phyloP scores from a whole-genome alignment of 164 flowering plant genomes.

The Liriodendron chinense region DNA sequence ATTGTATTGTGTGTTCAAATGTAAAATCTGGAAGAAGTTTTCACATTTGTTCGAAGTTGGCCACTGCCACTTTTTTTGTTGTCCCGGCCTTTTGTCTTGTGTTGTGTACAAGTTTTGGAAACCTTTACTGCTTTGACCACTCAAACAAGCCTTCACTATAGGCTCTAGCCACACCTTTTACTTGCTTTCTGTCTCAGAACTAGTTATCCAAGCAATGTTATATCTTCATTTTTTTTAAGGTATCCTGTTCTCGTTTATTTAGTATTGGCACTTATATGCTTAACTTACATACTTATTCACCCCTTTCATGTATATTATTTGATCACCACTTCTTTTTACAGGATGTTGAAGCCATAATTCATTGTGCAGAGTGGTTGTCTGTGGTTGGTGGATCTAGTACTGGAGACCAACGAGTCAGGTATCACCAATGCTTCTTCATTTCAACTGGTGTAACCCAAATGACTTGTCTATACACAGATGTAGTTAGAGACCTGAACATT shows the following conservation, averaged over 20 bases:
- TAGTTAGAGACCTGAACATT: too few species aligned
- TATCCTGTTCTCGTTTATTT: too few species aligned
- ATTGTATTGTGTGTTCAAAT: too few species aligned
- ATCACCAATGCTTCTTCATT: conserved; percentile 11
- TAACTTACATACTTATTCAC: not conserved
- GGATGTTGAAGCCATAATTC: conserved; percentile 99
- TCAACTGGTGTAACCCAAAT: not conserved
- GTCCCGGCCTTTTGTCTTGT: too few species aligned
- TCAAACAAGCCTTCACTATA: too few species aligned
- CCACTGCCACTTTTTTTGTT: too few species aligned
- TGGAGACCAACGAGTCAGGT: conserved; percentile 91
- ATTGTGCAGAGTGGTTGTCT: conserved; percentile 99
- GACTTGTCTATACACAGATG: not conserved
- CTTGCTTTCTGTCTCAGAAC: not conserved
- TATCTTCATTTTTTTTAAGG: not conserved
- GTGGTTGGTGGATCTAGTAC: conserved; percentile 97
- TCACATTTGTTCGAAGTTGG: too few species aligned
- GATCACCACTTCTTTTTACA: conserved; percentile 36
- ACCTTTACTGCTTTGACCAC: too few species aligned
- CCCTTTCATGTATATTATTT: conserved; percentile 5
- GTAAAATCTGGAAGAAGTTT: too few species aligned
- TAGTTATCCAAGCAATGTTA: not conserved
- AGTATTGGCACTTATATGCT: not conserved
- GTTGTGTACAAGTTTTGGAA: too few species aligned
- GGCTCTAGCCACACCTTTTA: too few species aligned